Conservation (phyloP, 2,329 filamentous ascomycete species). For the Aspergillus jensenii region DNA sequence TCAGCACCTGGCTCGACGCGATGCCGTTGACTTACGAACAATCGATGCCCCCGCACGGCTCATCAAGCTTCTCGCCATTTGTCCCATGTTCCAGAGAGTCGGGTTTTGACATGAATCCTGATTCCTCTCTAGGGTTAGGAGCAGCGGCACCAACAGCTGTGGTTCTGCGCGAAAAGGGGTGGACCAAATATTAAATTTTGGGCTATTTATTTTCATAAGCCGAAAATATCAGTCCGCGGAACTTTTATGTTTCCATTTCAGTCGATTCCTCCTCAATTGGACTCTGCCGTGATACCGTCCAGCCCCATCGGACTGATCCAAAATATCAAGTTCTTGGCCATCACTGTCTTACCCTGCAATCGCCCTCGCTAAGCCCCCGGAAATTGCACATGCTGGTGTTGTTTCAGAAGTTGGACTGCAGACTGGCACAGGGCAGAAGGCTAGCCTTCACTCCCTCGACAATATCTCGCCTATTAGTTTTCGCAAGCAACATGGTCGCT, state of each 20-base stretch:
- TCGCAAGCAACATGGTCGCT: background rate
- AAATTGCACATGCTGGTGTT: background rate
- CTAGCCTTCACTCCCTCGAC: background rate
- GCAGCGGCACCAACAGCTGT: background rate
- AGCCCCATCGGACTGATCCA: background rate
- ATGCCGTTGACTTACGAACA: background rate
- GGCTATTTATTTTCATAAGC: background rate
- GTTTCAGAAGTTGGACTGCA: background rate
- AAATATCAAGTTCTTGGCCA: background rate
- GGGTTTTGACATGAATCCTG: constrained; percentile 5
- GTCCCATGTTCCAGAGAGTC: constrained; percentile 16
- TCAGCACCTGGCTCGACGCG: background rate
- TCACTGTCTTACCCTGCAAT: no score
- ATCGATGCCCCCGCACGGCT: background rate
- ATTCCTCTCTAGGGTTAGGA: background rate
- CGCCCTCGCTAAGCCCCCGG: no score
- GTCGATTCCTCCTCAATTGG: background rate
- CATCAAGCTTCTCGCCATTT: constrained; percentile 10
- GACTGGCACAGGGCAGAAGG: background rate
- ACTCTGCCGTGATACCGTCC: background rate
- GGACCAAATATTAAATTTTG: background rate
- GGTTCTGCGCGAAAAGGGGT: background rate
- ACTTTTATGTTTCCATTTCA: no score
- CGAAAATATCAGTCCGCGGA: background rate
- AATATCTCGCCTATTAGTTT: background rate